These are phyloP conservation scores for Phytophthora vignae DNA, from an alignment of 352 stramenopile genomes.

Conservation along the genomic window DNA sequence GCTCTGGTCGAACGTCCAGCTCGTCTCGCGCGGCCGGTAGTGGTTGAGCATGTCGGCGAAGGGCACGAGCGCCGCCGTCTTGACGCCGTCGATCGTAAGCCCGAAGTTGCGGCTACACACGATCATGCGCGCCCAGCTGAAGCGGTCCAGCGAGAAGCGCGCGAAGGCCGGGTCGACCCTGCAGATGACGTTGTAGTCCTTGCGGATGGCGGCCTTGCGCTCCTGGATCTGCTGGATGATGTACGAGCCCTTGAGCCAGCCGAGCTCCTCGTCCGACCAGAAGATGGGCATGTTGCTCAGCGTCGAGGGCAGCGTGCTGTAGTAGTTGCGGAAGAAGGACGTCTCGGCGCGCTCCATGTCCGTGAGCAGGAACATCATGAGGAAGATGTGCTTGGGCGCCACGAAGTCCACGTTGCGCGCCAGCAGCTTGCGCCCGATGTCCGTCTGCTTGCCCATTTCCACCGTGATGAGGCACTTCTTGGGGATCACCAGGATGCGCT, in stretches of 20 bases:
- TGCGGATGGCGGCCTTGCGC: conserved; percentile 94
- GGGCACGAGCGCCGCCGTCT: conserved; percentile 97
- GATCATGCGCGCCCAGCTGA: conserved; percentile 99
- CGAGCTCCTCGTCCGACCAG: conserved; percentile 96
- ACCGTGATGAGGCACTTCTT: conserved; percentile 98
- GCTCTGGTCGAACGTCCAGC: conserved; percentile 90
- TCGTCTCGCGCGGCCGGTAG: conserved; percentile 98
- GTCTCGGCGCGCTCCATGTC: conserved; percentile 93
- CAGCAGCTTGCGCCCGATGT: conserved; percentile 95
- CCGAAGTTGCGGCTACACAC: conserved; percentile 99
- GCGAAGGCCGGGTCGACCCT: conserved; percentile 91
- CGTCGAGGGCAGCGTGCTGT: conserved; percentile 96
- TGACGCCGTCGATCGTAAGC: conserved; percentile 96
- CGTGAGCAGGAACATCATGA: conserved; percentile 99
- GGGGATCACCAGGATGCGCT: conserved; percentile 92
- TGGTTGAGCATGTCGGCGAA: conserved; percentile 99
- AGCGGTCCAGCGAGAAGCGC: conserved; percentile 96
- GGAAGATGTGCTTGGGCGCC: conserved; percentile 99
- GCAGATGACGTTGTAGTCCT: conserved; percentile 98
- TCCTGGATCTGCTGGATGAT: conserved; percentile 96
- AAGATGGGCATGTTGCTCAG: conserved; percentile 99
- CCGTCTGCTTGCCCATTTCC: conserved; percentile 98
- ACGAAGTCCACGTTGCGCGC: conserved; percentile 95
- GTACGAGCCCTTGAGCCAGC: conserved; percentile 92
- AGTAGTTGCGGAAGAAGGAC: conserved; percentile 95